Base-by-base conservation (phyloP, 805 yeast species). In the Candida incommunis region DNA sequence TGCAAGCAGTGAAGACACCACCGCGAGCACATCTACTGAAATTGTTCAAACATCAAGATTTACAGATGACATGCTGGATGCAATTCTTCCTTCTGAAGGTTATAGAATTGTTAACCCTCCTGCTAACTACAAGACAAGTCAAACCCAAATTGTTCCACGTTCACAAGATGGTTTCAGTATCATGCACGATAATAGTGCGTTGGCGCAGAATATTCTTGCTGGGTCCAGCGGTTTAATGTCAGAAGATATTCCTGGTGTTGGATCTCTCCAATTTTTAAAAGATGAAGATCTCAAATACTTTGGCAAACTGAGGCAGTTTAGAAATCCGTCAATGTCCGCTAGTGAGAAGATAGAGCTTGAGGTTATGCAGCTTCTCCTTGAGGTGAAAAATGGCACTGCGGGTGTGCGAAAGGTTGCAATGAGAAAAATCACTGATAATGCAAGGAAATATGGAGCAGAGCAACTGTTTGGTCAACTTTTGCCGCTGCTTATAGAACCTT, bases 361-460 rank as follows among this genome's bases (percentile, higher is more conserved):
- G 43, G 75, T 83, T 21, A 67, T 82, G 74, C 71, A 71, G 41
- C 62, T 85, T 22, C 62, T 90, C 18, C 61, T 87, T 22, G 75
- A 73, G 50, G 70, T 87, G 37, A 87, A 86, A 55, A 87, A 88
- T 59, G 96, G 96, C 2, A 64, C 78, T 18, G 82, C 83, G 4
- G 60, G 68, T 0, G 68, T 70, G 4, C 70, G 98, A 43, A 88
- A 84, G 55, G 62, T 65, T 15, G 80, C 95, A 0, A 59, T 85
- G 61, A 68, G 88, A 46, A 69, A 74, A 35, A 59, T 88, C 22
- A 73, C 82, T 1, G 85, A 78, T 41, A 71, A 71, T 48, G 80
- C 92, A 0, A 62, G 68, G 4, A 65, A 62, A 13, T 75, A 78
- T 53, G 96, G 95, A 0, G 80, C 95, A 0, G 71, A 75, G 41